phyloP scores from a whole-genome alignment of 2,329 filamentous ascomycete species.

The Coniosporium tulheliwenetii region DNA sequence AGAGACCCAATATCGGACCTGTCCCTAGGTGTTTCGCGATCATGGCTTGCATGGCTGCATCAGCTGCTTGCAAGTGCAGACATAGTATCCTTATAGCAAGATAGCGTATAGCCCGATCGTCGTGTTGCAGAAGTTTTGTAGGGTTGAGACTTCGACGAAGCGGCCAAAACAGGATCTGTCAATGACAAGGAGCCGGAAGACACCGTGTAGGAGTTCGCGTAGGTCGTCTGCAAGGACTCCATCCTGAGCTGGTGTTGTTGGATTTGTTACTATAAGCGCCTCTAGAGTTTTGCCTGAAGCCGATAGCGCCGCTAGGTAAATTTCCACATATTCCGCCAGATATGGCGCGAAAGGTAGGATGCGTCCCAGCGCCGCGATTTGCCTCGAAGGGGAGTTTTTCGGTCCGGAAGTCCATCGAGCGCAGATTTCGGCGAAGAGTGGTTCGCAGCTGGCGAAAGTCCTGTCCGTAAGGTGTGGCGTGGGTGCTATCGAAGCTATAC shows the following conservation, averaged over 20 bases:
- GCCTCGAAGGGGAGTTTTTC: constrained; percentile 9
- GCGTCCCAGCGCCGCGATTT: constrained; percentile 61
- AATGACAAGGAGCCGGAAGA: constrained; percentile 67
- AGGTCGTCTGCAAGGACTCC: constrained; percentile 20
- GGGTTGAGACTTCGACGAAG: constrained; percentile 47
- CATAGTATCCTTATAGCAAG: constrained; percentile 71
- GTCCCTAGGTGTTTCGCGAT: constrained; percentile 47
- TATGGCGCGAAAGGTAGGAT: constrained; percentile 72
- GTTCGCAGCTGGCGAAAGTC: constrained; percentile 60
- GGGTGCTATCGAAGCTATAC: constrained; percentile 54
- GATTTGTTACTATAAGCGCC: neutral
- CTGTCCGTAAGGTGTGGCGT: constrained; percentile 53
- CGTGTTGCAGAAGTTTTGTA: constrained; percentile 53
- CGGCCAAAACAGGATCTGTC: constrained; percentile 53
- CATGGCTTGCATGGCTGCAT: constrained; percentile 60
- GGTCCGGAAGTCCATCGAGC: constrained; percentile 52
- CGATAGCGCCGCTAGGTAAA: constrained; percentile 5
- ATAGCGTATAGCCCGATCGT: constrained; percentile 51
- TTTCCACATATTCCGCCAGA: constrained; percentile 56
- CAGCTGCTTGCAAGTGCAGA: constrained; percentile 62
- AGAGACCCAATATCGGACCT: constrained; percentile 45
- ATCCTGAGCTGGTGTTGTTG: constrained; percentile 1
- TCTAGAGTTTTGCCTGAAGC: no score
- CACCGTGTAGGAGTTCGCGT: constrained; percentile 43
- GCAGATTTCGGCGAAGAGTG: constrained; percentile 66